Percentiles rank a stretch among this genome's conserved stretches.
Evolutionary conservation across 2,329 filamentous ascomycete species (phyloP).

Genomic region (Paraphoma sp.): DNA sequence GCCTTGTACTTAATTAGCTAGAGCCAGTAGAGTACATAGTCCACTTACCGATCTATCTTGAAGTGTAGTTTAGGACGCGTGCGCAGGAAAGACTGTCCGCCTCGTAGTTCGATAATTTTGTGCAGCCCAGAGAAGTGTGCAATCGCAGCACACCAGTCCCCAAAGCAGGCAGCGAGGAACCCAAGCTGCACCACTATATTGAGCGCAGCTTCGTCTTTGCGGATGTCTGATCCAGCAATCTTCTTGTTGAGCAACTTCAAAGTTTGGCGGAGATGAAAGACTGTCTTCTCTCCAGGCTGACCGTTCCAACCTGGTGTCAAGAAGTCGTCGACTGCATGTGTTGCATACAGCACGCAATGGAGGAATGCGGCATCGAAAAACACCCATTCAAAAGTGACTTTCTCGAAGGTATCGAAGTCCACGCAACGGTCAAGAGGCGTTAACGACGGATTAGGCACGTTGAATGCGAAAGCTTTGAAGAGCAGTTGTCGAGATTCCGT

Average conservation of each 20-base stretch:
- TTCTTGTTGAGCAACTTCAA: slow-evolving; percentile 11
- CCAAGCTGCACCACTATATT: slow-evolving; percentile 19
- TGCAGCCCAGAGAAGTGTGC: slow-evolving; percentile 17
- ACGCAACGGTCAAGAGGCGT: slow-evolving; percentile 15
- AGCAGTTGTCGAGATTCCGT: slow-evolving; percentile 2
- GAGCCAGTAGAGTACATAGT: neutral
- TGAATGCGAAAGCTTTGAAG: slow-evolving; percentile 11
- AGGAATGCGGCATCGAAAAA: slow-evolving; percentile 16
- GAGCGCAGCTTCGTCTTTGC: slow-evolving; percentile 13
- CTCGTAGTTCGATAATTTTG: slow-evolving; percentile 18
- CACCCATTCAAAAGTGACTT: slow-evolving; percentile 7
- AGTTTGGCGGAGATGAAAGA: slow-evolving; percentile 14
- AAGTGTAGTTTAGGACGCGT: slow-evolving; percentile 17
- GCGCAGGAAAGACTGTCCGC: slow-evolving; percentile 7
- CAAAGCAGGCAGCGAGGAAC: slow-evolving; percentile 14
- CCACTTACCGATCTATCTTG: slow-evolving; percentile 22
- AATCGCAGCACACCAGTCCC: slow-evolving; percentile 14
- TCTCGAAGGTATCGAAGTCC: slow-evolving; percentile 13
- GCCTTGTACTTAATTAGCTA: slow-evolving; percentile 3
- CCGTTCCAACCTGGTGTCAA: slow-evolving; percentile 2
- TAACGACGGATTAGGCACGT: slow-evolving; percentile 4
- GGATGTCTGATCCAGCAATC: slow-evolving; percentile 3
- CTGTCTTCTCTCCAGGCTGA: slow-evolving; percentile 10
- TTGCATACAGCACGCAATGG: slow-evolving; percentile 10
- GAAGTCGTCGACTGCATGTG: slow-evolving; percentile 16